These are phyloP conservation scores for Microdochium nivale DNA, from an alignment of 2,329 filamentous ascomycete genomes.

Conservation along the genomic window DNA sequence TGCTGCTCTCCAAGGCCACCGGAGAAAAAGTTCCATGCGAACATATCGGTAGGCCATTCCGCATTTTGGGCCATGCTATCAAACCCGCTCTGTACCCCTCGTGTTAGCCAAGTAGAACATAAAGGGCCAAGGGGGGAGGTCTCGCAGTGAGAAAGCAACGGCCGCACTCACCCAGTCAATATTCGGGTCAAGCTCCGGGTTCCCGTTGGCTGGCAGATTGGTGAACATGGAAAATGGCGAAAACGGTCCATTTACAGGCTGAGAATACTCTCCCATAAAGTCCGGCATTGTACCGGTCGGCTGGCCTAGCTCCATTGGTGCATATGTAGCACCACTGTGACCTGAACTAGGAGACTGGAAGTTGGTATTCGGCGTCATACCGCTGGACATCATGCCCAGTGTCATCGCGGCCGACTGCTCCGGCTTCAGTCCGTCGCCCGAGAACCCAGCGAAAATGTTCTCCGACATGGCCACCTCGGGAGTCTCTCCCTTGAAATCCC, in stretches of 20 bases:
- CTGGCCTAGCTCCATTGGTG: slow-evolving; percentile 32
- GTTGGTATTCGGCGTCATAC: slow-evolving; percentile 19
- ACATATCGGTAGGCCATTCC: slow-evolving; percentile 39
- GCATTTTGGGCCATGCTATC: slow-evolving; percentile 49
- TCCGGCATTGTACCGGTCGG: slow-evolving; percentile 25
- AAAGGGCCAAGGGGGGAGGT: not conserved
- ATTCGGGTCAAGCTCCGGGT: slow-evolving; percentile 38
- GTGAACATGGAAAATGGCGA: slow-evolving; percentile 48
- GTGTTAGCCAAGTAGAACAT: slow-evolving; percentile 13
- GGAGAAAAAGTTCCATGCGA: slow-evolving; percentile 41
- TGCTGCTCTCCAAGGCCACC: slow-evolving; percentile 20
- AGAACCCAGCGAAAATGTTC: slow-evolving; percentile 17
- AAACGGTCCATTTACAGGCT: slow-evolving; percentile 19
- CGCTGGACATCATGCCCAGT: slow-evolving; percentile 32
- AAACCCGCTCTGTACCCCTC: slow-evolving; percentile 37
- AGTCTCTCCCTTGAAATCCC: slow-evolving; percentile 16
- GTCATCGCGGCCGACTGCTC: slow-evolving; percentile 32
- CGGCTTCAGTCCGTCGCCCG: slow-evolving; percentile 20
- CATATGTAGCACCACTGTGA: slow-evolving; percentile 28
- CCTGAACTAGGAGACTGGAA: slow-evolving; percentile 29
- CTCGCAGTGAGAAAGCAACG: not conserved
- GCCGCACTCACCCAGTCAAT: slow-evolving; percentile 48
- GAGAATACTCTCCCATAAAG: slow-evolving; percentile 19
- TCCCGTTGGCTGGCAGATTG: slow-evolving; percentile 25
- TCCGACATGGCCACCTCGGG: slow-evolving; percentile 10